Percentiles rank a stretch among this genome's conserved stretches.
phyloP scores from a whole-genome alignment of 768 basidiomycete species.

The Leucosporidium creatinivorum region DNA sequence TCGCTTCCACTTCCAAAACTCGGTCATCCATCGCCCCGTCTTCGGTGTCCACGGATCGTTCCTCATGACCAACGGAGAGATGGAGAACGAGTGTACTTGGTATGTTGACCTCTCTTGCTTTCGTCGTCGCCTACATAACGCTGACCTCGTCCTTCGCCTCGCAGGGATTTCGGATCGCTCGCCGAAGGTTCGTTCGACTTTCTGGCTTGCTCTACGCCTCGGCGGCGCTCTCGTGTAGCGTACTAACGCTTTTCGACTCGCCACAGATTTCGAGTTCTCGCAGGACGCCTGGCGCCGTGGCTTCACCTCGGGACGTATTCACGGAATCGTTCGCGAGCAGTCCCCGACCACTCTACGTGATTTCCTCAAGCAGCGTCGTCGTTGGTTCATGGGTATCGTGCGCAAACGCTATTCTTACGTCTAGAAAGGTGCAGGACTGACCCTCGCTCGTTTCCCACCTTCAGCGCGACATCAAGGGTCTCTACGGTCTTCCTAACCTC shows the following conservation, averaged over 20 bases:
- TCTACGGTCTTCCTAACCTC: constrained; percentile 39
- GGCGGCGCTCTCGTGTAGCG: too few relatives aligned
- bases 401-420: constrained; percentile 1
- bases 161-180: constrained; percentile 38
- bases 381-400: constrained; percentile 40
- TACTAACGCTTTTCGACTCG: too few relatives aligned
- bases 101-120: not conserved
- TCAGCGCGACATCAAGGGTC: constrained; percentile 38
- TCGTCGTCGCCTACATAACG: not conserved
- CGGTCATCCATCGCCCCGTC: constrained; percentile 37
- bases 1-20: constrained; percentile 41
- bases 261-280: constrained; percentile 40
- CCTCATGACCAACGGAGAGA: constrained; percentile 40
- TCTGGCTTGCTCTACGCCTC: too few relatives aligned
- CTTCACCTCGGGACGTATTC: constrained; percentile 40
- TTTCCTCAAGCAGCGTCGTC: constrained; percentile 42
- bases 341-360: constrained; percentile 39
- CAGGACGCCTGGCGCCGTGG: constrained; percentile 41
- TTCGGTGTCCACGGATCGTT: constrained; percentile 41
- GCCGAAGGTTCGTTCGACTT: constrained; percentile 27
- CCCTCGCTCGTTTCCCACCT: not conserved
- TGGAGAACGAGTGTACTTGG: constrained; percentile 41
- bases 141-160: too few relatives aligned
- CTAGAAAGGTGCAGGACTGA: not conserved
- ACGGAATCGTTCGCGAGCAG: constrained; percentile 40